Conservation (phyloP, 1,284 basidiomycete genomes). For the Sanghuangporus weigelae region DNA sequence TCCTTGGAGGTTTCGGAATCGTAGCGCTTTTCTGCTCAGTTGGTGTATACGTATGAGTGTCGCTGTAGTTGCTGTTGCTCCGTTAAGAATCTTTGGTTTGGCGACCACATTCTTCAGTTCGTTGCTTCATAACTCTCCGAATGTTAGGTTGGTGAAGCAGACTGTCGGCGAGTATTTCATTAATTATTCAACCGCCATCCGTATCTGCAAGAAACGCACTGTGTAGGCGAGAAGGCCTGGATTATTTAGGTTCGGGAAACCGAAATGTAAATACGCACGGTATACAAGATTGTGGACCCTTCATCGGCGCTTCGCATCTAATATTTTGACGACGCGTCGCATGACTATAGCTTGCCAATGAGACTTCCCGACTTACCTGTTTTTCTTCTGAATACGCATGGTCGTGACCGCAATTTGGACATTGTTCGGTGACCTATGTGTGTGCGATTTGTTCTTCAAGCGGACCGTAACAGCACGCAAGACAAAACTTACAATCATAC, state of each 20-base stretch:
- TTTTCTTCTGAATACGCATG: constrained; percentile 76
- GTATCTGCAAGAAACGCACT: constrained; percentile 69
- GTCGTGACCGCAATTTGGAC: constrained; percentile 83
- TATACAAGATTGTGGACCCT: constrained; percentile 83
- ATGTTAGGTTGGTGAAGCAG: background rate
- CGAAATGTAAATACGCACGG: constrained; percentile 38
- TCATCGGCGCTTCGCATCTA: constrained; percentile 87
- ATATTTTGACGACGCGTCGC: constrained; percentile 14
- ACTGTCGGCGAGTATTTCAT: background rate
- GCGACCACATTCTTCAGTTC: background rate
- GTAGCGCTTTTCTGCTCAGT: constrained; percentile 83
- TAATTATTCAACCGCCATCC: constrained; percentile 78
- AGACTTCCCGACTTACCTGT: constrained; percentile 44
- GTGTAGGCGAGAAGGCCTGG: background rate
- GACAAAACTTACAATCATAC: constrained; percentile 54
- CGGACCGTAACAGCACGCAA: constrained; percentile 1
- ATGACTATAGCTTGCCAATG: background rate
- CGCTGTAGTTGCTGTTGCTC: background rate
- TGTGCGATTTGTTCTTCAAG: constrained; percentile 4
- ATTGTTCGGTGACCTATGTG: constrained; percentile 83
- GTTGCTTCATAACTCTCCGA: background rate
- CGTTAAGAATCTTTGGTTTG: background rate
- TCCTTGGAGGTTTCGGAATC: constrained; percentile 79
- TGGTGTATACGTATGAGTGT: constrained; percentile 75
- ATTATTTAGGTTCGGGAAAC: background rate